Conservation (phyloP, 352 stramenopile genomes). For the Phytopythium cucurbitacearum region DNA sequence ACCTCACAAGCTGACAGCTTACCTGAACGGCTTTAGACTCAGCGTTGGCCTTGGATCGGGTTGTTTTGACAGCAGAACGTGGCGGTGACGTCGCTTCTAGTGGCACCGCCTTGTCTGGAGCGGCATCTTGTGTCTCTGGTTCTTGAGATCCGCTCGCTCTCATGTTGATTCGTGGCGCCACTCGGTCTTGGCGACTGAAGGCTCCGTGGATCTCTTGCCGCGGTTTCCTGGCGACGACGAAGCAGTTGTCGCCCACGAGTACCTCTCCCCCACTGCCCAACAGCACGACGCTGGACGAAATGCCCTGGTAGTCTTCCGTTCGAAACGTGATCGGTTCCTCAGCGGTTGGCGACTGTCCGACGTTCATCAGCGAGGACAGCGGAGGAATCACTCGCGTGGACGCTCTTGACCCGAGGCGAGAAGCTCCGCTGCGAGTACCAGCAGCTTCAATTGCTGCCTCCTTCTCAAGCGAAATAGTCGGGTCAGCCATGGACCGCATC, state of each 20-base stretch:
- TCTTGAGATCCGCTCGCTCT: background rate
- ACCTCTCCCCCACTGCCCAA: slow-evolving; percentile 34
- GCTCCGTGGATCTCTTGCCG: slow-evolving; percentile 38
- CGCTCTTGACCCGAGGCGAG: slow-evolving; percentile 7
- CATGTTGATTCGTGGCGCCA: slow-evolving; percentile 42
- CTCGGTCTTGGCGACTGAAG: slow-evolving; percentile 21
- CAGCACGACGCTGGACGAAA: slow-evolving; percentile 42
- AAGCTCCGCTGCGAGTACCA: slow-evolving; percentile 6
- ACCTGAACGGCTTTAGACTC: too few relatives aligned
- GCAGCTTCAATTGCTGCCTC: slow-evolving; percentile 24
- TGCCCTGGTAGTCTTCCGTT: slow-evolving; percentile 47
- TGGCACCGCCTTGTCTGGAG: too few relatives aligned
- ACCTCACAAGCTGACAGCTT: background rate
- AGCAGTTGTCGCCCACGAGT: slow-evolving; percentile 50
- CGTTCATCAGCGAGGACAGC: slow-evolving; percentile 7
- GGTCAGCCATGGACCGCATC: slow-evolving; percentile 45
- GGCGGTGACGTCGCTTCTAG: too few relatives aligned
- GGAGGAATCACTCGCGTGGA: background rate
- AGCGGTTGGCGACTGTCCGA: slow-evolving; percentile 1
- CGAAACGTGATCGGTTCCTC: slow-evolving; percentile 33
- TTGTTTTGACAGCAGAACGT: background rate
- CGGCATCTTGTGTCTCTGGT: background rate
- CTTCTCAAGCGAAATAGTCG: slow-evolving; percentile 38
- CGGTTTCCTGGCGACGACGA: slow-evolving; percentile 32
- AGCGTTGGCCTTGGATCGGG: too few relatives aligned